Conservation (phyloP, 164 flowering plant species). For the Cinnamomum micranthum region DNA sequence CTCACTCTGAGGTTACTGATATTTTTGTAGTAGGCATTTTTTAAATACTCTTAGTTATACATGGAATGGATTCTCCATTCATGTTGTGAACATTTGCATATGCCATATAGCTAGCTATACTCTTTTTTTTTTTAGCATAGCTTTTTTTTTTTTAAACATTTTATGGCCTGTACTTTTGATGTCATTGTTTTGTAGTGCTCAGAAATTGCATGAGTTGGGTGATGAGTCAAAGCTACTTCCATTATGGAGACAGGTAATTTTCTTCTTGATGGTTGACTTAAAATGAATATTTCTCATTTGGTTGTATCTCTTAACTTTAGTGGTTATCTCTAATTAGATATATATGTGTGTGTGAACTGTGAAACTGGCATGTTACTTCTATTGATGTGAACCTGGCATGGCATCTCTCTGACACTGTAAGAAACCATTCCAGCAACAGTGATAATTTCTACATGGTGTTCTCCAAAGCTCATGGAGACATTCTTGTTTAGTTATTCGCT, state of each 20-base stretch:
- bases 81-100: neutral
- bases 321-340: neutral
- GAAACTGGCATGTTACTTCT: no score
- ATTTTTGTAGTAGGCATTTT: neutral
- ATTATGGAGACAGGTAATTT: slow-evolving; percentile 94
- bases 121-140: neutral
- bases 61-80: neutral
- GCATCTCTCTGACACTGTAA: no score
- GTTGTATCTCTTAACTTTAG: neutral
- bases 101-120: neutral
- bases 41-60: neutral
- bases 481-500: no score
- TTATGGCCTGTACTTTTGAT: neutral
- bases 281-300: neutral
- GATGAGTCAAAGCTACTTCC: slow-evolving; percentile 89
- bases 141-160: neutral
- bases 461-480: no score
- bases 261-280: slow-evolving; percentile 4
- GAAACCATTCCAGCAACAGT: no score
- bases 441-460: no score
- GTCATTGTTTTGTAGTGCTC: slow-evolving; percentile 49
- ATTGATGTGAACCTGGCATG: no score
- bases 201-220: slow-evolving; percentile 72
- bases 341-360: no score
- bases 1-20: neutral